Base-by-base conservation (phyloP, 2,329 filamentous ascomycete genomes). In the Colletotrichum gigasporum region DNA sequence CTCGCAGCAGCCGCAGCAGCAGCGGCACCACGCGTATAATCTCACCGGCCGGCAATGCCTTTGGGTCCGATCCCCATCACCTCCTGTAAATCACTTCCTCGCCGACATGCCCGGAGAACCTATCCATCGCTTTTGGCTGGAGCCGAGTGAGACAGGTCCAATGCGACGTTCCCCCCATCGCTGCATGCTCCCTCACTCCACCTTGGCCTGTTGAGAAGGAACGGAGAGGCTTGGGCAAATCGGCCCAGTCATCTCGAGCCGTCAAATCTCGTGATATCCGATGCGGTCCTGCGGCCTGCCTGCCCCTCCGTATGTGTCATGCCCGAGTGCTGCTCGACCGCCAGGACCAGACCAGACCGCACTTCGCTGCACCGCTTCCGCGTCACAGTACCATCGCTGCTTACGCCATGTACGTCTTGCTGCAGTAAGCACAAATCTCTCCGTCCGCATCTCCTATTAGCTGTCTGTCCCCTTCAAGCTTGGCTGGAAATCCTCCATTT, bases 111-210 rank as follows among this genome's bases (percentile, higher is more conserved):
- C 55, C 18, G 20, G 39, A 45, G 20, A 11, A 20, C 48, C 56
- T 64, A 64, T 64, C 61, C 48, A 14, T 64, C 41, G 42, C 14
- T 14, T 39, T 41, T 32, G 6, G 28, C 41, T 39, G 48, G 10
- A 54, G 30, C 18, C 26, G 22, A 61, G 48, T 61, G 61, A 64
- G 61, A 61, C 56, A 42, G 28, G 37, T 16, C 61, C 61, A 50
- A 64, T 61, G 56, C 42, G 34, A 61, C 42, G 32, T 32, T 48
- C 42, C 51, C n/a, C 35, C 61, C 48, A 24, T 61, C 12, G n/a
- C 60, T 44, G 54, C 54, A 52, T 41, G 47, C 41, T 47, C 26
- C 34, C n/a, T 41, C 42, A 18, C 55, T 53, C 60, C 39, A 53
- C 47, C 39, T 11, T 4, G 14, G 12, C 28, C 30, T 41, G 41